phyloP scores from a whole-genome alignment of 176 grass and related monocot species.

The Zizania latifolia region DNA sequence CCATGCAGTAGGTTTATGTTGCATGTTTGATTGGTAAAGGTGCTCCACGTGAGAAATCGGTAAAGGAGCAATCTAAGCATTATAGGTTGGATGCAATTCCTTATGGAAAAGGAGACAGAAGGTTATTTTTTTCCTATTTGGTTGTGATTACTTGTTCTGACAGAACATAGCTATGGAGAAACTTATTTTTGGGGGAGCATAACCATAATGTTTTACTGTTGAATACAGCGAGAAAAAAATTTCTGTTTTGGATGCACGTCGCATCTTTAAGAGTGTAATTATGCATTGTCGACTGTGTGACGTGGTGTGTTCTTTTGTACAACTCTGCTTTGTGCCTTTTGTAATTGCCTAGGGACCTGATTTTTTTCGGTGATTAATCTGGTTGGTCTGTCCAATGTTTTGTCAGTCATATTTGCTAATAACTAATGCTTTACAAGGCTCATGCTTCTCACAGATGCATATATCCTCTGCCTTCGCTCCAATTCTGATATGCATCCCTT shows the following conservation, averaged over 20 bases:
- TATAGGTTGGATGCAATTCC: neutral
- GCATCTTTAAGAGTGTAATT: neutral
- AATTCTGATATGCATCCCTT: constrained; percentile 27
- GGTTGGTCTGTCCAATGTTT: neutral
- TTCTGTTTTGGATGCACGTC: neutral
- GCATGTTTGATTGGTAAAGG: neutral
- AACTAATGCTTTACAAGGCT: neutral
- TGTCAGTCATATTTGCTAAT: neutral
- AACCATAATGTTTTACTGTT: neutral
- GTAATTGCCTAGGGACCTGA: neutral
- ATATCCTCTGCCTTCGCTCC: constrained; percentile 23
- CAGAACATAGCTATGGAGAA: neutral
- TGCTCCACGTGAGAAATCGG: too few relatives aligned
- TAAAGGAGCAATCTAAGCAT: neutral
- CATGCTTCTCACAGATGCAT: constrained; percentile 40
- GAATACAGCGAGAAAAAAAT: neutral
- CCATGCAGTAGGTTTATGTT: neutral
- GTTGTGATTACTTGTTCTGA: neutral
- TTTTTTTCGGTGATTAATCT: neutral
- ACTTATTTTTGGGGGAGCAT: neutral
- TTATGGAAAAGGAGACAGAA: neutral
- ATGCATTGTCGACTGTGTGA: neutral
- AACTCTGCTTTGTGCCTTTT: neutral
- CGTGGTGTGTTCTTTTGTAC: neutral
- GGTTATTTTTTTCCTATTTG: neutral